Evolutionary conservation across 2,329 filamentous ascomycete species (phyloP).

Genomic region (Trichoderma sp.): DNA sequence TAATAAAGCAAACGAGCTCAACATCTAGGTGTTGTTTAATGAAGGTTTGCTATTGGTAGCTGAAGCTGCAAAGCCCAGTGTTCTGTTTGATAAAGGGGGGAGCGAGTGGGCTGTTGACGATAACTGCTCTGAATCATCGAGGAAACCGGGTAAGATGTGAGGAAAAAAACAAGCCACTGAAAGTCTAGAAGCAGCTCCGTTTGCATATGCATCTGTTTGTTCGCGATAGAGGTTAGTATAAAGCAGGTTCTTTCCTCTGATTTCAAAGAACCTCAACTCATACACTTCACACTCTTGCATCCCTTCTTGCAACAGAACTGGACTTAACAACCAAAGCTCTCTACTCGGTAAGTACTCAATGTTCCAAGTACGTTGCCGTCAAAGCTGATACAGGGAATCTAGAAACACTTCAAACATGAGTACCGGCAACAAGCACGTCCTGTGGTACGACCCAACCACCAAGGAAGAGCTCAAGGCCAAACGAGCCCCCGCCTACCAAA

Average conservation of each 20-base stretch:
- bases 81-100: not conserved
- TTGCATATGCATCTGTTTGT: not conserved
- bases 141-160: not conserved
- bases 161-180: not conserved
- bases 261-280: not conserved
- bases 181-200: not conserved
- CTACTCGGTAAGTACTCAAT: not conserved
- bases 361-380: not conserved
- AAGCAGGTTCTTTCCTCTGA: not conserved
- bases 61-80: not conserved
- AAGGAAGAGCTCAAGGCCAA: not conserved
- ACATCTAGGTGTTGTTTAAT: not conserved
- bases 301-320: not conserved
- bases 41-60: not conserved
- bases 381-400: not conserved
- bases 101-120: not conserved
- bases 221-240: not conserved
- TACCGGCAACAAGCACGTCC: not conserved
- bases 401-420: not conserved
- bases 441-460: slow-evolving; percentile 8
- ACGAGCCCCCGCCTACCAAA: not conserved
- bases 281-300: not conserved
- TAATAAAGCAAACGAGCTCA: not conserved
- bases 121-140: not conserved
- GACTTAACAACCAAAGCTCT: not conserved